Base-by-base conservation (phyloP, 1,284 basidiomycete species). In the Rhodotorula sp. region DNA sequence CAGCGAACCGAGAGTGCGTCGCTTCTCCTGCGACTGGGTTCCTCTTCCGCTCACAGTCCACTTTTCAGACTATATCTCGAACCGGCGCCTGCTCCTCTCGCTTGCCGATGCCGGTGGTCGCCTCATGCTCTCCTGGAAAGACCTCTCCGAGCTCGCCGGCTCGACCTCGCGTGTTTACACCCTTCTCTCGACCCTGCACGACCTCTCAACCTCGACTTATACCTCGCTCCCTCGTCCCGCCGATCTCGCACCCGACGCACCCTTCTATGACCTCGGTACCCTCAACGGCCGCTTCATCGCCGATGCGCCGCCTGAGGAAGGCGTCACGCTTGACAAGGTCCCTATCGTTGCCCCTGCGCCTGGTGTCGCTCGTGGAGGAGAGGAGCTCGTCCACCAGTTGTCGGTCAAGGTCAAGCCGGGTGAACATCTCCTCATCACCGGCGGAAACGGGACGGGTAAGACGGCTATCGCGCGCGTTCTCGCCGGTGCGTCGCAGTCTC, bases 351-450 rank as follows among this genome's bases (percentile, higher is more conserved):
- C 88, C 47, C 81, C 82, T 19, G 78, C 80, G 13, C 83, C 83
- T 0, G 84, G 84, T 5, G 81, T 84, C 7, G 82, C 82, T 66
- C 78, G 83, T 60, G 84, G 84, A 15, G 83, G 84, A 27, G 84
- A 85, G 71, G 84, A 86, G 67, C 85, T 96, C 39, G 89, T 96
- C 47, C 85, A 85, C 67, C 86, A 89, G 66, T 84, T 97, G 39
- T 88, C 85, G 59, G 80, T 97, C 22, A 80, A 82, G n/a, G 84
- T 96, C 64, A 84, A 84, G 62, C 84, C 87, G 20, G 91, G 91
- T 9, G 90, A 96, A 80, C 94, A 97, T 79, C 83, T 95, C 8
- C 90, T 97, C 86, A 92, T 98, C 77, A 95, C 92, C 0, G 94
- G 94, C 1, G 89, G 90, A n/a, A 79, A 79, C 59, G 76, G 76